Conservation (phyloP, 192 early-diverging fungal species). For the Backusella westeae region DNA sequence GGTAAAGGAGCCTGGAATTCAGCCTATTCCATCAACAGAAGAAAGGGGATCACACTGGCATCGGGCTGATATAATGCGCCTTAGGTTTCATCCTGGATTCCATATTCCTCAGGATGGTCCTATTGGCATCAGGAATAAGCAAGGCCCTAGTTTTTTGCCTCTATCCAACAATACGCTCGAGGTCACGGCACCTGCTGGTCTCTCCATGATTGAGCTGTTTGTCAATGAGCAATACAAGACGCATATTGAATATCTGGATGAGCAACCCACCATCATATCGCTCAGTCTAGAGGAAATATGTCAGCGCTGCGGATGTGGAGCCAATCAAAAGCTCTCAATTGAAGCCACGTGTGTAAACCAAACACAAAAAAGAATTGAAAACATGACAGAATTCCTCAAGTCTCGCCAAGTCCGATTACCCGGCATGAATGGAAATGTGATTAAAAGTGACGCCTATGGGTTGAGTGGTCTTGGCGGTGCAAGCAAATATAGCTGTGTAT, state of each 20-base stretch:
- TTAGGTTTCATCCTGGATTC: constrained; percentile 58
- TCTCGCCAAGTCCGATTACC: constrained; percentile 10
- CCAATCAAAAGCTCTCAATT: background rate
- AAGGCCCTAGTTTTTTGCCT: constrained; percentile 18
- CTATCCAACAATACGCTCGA: constrained; percentile 38
- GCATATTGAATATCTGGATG: constrained; percentile 53
- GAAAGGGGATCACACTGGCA: constrained; percentile 64
- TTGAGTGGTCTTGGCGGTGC: background rate
- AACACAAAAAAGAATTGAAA: background rate
- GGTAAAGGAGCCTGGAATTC: constrained; percentile 46
- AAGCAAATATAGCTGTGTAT: background rate
- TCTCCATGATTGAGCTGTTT: constrained; percentile 58
- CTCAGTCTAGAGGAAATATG: constrained; percentile 7
- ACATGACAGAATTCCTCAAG: constrained; percentile 7
- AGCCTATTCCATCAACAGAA: constrained; percentile 50
- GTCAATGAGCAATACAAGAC: constrained; percentile 43
- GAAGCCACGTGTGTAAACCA: constrained; percentile 16
- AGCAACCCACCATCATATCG: constrained; percentile 16
- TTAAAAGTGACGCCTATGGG: constrained; percentile 24
- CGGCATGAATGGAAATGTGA: constrained; percentile 11
- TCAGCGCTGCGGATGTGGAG: background rate
- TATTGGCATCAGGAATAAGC: background rate
- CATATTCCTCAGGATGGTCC: constrained; percentile 46
- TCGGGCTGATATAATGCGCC: constrained; percentile 55
- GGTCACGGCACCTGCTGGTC: constrained; percentile 39